Evolutionary conservation across 2,329 filamentous ascomycete species (phyloP).

Genomic region (Aspergillus sp.): DNA sequence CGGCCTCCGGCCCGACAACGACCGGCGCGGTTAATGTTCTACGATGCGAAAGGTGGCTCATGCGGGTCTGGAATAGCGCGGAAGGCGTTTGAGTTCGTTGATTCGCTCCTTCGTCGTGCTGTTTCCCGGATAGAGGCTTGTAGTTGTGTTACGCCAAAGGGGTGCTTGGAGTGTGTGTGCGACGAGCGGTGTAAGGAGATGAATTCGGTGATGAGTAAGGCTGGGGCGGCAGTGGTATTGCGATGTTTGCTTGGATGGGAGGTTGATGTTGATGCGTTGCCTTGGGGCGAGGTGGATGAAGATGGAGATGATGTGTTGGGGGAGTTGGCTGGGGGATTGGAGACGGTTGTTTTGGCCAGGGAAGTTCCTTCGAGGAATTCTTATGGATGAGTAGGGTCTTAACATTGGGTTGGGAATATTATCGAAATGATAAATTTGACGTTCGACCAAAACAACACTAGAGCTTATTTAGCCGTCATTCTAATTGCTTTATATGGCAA

Average conservation of each 20-base stretch:
- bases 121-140: conserved; percentile 75
- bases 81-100: conserved; percentile 92
- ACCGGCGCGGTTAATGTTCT: conserved; percentile 86
- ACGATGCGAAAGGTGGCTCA: conserved; percentile 87
- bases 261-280: conserved; percentile 79
- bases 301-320: conserved; percentile 71
- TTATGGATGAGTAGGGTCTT: background rate
- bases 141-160: conserved; percentile 63
- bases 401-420: background rate
- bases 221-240: conserved; percentile 77
- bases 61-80: conserved; percentile 82
- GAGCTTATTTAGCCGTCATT: no score
- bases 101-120: conserved; percentile 73
- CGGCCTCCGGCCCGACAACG: conserved; percentile 63
- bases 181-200: conserved; percentile 79
- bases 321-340: conserved; percentile 67
- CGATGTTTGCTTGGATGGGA: conserved; percentile 72
- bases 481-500: no score
- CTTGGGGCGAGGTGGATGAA: conserved; percentile 81
- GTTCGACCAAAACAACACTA: no score
- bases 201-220: conserved; percentile 93
- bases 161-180: conserved; percentile 88
- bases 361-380: conserved; percentile 52
- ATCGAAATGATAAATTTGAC: no score
- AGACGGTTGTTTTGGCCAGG: conserved; percentile 75